Evolutionary conservation across 2,329 filamentous ascomycete genomes (phyloP).

Genomic region (Ambrosiella cleistominuta): DNA sequence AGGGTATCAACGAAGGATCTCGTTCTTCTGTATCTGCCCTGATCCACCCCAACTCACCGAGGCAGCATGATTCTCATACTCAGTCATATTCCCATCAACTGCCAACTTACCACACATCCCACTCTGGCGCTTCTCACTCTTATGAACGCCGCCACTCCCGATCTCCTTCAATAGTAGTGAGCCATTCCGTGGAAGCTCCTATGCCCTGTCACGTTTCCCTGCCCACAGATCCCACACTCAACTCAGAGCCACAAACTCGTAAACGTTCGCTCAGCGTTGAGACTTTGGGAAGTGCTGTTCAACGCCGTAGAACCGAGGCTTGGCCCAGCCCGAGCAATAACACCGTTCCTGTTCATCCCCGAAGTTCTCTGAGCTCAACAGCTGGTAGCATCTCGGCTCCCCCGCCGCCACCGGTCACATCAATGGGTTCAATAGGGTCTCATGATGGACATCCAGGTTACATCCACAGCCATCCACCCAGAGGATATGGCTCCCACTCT

Average conservation of each 20-base stretch:
- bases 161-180: background rate
- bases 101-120: background rate
- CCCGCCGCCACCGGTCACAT: background rate
- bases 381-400: background rate
- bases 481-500: background rate
- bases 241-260: background rate
- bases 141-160: background rate
- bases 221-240: background rate
- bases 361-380: background rate
- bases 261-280: conserved; percentile 8
- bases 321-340: background rate
- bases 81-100: background rate
- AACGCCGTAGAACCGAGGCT: conserved; percentile 6
- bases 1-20: background rate
- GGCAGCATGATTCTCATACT: background rate
- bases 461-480: background rate
- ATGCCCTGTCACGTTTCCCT: background rate
- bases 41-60: too few relatives aligned
- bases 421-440: background rate
- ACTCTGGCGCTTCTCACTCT: background rate
- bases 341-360: background rate
- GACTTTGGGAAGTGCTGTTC: background rate
- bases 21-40: too few relatives aligned
- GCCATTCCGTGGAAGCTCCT: background rate
- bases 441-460: background rate